Evolutionary conservation across 2,329 filamentous ascomycete species (phyloP).

Genomic region (Colletotrichum camelliae): DNA sequence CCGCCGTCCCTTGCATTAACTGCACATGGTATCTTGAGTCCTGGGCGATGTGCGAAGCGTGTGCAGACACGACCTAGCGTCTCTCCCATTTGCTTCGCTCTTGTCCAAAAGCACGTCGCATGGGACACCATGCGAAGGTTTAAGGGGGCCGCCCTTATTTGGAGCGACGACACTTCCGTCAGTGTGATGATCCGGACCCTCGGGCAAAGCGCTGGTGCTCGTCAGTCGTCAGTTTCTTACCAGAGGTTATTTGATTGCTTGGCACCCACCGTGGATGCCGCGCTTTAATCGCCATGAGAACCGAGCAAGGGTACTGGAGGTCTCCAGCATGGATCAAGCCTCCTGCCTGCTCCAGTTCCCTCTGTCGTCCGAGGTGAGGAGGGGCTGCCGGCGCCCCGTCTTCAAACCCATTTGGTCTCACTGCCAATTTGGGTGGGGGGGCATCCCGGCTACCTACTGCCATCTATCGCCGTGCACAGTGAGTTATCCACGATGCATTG

Average conservation of each 20-base stretch:
- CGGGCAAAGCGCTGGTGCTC: neutral
- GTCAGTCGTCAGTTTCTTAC: neutral
- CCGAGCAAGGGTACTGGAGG: neutral
- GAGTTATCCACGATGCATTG: neutral
- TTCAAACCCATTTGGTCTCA: constrained; percentile 18
- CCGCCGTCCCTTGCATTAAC: neutral
- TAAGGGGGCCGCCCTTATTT: neutral
- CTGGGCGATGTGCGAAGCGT: neutral
- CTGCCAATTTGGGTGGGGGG: neutral
- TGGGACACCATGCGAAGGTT: constrained; percentile 2
- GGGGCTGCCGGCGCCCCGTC: constrained; percentile 1
- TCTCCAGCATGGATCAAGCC: constrained; percentile 13
- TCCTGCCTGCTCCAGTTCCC: constrained; percentile 3
- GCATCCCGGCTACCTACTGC: neutral
- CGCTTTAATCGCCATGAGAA: neutral
- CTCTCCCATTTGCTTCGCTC: neutral
- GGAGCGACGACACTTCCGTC: neutral
- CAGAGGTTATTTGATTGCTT: neutral
- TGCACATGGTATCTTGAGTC: neutral
- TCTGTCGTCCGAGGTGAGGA: constrained; percentile 8
- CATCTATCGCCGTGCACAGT: neutral
- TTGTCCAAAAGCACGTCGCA: neutral
- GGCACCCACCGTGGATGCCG: neutral
- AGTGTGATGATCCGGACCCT: neutral
- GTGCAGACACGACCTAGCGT: neutral